phyloP scores from a whole-genome alignment of 257 asterid genomes.

The Solanum pinnatisectum region DNA sequence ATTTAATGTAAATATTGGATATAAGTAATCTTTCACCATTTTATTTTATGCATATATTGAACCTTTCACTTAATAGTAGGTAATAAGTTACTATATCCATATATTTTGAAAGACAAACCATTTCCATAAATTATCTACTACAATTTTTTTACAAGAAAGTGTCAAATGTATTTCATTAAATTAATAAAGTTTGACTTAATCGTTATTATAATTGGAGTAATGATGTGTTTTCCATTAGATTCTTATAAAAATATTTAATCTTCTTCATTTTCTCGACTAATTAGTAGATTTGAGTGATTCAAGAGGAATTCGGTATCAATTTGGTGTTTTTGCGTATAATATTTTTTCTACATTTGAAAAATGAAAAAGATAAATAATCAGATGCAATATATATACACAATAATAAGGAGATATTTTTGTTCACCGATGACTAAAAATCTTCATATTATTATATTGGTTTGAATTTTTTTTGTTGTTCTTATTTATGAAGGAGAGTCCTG shows the following conservation, averaged over 20 bases:
- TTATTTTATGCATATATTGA: background rate
- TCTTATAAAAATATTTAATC: background rate
- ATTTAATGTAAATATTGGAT: background rate
- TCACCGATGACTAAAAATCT: background rate
- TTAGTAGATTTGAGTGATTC: background rate
- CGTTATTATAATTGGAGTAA: background rate
- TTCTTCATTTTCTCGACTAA: background rate
- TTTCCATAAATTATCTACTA: background rate
- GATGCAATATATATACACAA: background rate
- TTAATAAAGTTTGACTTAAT: background rate
- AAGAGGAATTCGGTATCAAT: background rate
- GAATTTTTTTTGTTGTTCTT: background rate
- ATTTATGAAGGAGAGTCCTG: background rate
- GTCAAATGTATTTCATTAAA: background rate
- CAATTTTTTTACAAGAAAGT: background rate
- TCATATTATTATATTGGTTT: background rate
- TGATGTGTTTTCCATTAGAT: background rate
- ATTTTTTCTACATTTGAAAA: background rate
- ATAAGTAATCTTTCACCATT: background rate
- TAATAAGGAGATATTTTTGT: background rate
- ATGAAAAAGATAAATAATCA: background rate
- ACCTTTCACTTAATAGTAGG: background rate
- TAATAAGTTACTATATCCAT: background rate
- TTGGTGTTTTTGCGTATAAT: background rate
- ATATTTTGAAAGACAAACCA: background rate